Base-by-base conservation (phyloP, 768 basidiomycete species). In the Naganishia friedmannii region DNA sequence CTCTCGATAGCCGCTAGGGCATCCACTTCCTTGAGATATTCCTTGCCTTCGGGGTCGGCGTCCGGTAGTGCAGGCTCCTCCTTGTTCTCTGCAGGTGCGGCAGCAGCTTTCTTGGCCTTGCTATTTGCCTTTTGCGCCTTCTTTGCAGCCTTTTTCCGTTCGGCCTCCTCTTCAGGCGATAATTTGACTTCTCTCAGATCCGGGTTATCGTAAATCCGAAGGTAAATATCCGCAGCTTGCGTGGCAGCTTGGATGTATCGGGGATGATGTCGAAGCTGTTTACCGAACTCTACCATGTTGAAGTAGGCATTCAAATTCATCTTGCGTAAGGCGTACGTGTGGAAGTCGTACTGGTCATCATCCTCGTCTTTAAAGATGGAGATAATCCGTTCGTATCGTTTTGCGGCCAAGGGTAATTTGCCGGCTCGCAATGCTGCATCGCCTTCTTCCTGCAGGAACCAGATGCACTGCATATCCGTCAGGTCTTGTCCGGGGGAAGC, bases 291-390 rank as follows among this genome's bases (percentile, higher is more conserved):
- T 56, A 95, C 82, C 75, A 95, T 83, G 66, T 93, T 94, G 70
- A 3, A 48, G 78, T 98, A 98, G 15, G 92, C 87, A 66, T 88
- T 89, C 39, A 98, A 82, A 9, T 90, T 95, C 75, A 88, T 90
- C 75, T 91, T 93, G 66, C 96, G 88, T 74, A 97, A 74, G 73
- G 91, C 91, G 80, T 97, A 99, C 8, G 90, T 88, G 79, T 99
- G 96, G 85, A 99, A 99, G 80, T 99, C 96, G 75, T 90, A 97
- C 81, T 98, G 93, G 76, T 96, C 94, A 74, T 97, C 93, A 73
- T 96, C 92, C 73, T 90, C 86, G 65, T 90, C 90, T 66, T 89
- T 86, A 79, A 95, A 97, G 19, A 88, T 91, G 84, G 88, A 90
- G 69, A 87, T 86, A 54, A 94, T 83, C 32, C 88, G 85, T 69